Percentiles rank a stretch among this genome's conserved stretches.
phyloP scores from a whole-genome alignment of 2,329 filamentous ascomycete species.

The Pyricularia sp. region DNA sequence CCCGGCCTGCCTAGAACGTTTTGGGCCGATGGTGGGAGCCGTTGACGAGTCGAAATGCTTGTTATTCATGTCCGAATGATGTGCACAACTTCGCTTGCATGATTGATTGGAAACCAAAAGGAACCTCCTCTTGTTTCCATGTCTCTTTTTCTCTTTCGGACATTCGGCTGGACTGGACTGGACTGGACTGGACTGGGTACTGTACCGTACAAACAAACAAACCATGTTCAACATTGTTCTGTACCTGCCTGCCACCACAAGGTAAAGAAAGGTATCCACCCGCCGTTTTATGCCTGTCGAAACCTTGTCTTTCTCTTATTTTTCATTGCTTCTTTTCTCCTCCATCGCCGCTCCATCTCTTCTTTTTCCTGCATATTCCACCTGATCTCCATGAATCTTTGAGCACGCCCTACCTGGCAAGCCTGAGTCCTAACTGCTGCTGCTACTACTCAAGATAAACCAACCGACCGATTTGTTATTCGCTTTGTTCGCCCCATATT shows the following conservation, averaged over 20 bases:
- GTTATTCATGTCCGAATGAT: neutral
- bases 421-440: neutral
- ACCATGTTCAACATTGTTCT: neutral
- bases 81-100: neutral
- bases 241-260: neutral
- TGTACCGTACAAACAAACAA: neutral
- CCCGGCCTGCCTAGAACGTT: neutral
- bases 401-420: neutral
- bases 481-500: neutral
- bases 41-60: neutral
- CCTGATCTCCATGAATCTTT: neutral
- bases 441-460: neutral
- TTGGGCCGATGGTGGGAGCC: neutral
- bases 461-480: neutral
- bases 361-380: neutral
- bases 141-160: neutral
- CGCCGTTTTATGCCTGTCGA: neutral
- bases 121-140: neutral
- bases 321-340: neutral
- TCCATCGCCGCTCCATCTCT: neutral
- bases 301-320: neutral
- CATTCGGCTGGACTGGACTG: neutral
- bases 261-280: neutral
- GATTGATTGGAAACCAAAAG: neutral
- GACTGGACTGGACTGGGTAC: neutral